A percentile compares a stretch with the other conserved stretches of the same genome.
phyloP scores from a whole-genome alignment of 2,329 filamentous ascomycete species.

The Exophiala aquamarina region DNA sequence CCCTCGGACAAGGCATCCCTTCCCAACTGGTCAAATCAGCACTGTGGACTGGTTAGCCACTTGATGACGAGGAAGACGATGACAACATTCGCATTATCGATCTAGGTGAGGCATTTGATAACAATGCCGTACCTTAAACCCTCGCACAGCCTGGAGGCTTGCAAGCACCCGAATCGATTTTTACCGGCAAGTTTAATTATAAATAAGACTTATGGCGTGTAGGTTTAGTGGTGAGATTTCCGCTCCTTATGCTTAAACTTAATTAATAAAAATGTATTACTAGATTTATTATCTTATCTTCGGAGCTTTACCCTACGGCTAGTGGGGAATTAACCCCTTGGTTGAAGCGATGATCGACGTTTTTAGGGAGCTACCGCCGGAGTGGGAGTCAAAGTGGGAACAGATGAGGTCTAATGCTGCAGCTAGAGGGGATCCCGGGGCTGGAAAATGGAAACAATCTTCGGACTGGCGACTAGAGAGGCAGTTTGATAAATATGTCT shows the following conservation, averaged over 20 bases:
- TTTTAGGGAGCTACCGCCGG: slow-evolving; percentile 8
- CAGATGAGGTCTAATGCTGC: slow-evolving; percentile 2
- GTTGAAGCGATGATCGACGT: slow-evolving; percentile 11
- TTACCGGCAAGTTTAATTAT: slow-evolving; percentile 27
- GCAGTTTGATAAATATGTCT: neutral
- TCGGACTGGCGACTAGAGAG: neutral
- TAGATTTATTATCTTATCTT: slow-evolving; percentile 16
- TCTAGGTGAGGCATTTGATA: slow-evolving; percentile 23
- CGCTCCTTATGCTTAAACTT: neutral
- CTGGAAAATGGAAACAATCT: neutral
- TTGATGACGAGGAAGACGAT: slow-evolving; percentile 26
- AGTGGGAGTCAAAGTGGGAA: slow-evolving; percentile 11
- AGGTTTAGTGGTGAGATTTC: slow-evolving; percentile 14
- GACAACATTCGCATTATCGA: slow-evolving; percentile 32
- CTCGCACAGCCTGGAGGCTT: slow-evolving; percentile 27
- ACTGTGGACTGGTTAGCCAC: slow-evolving; percentile 23
- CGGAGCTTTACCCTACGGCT: slow-evolving; percentile 7
- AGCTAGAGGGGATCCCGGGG: neutral
- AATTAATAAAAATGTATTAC: slow-evolving; percentile 7
- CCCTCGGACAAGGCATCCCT: slow-evolving; percentile 26
- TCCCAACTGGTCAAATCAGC: slow-evolving; percentile 17
- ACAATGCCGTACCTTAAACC: slow-evolving; percentile 13
- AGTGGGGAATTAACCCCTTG: slow-evolving; percentile 9
- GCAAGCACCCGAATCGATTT: slow-evolving; percentile 29
- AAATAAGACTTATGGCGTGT: slow-evolving; percentile 30